Percentiles rank a stretch among this genome's conserved stretches.
phyloP scores from a whole-genome alignment of 176 grass and related monocot species.

The Saccharum officinarum region DNA sequence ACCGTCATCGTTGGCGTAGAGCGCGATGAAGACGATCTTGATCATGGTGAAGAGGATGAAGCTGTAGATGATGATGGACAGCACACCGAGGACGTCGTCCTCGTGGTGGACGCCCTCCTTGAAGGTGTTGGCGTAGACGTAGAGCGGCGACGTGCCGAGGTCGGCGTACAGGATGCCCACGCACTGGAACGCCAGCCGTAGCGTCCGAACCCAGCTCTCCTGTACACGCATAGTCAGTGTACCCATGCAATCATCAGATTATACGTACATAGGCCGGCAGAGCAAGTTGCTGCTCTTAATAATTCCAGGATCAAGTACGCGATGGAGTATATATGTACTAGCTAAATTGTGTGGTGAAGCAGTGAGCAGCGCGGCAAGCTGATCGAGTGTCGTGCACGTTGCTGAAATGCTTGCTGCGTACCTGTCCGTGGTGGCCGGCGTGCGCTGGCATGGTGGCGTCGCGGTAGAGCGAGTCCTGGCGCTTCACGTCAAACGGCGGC shows the following conservation, averaged over 20 bases:
- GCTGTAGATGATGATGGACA: conserved; percentile 70
- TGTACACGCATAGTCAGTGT: not conserved
- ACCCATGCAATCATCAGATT: not conserved
- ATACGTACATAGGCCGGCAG: too few species aligned
- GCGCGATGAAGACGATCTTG: conserved; percentile 69
- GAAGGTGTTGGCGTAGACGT: conserved; percentile 70
- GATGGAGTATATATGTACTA: too few species aligned
- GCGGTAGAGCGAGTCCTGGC: conserved; percentile 55
- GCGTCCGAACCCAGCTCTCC: conserved; percentile 50
- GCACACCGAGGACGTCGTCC: conserved; percentile 61
- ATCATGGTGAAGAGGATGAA: conserved; percentile 56
- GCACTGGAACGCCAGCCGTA: conserved; percentile 65
- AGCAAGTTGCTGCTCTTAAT: too few species aligned
- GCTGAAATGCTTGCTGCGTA: not conserved
- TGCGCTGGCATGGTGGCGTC: conserved; percentile 47
- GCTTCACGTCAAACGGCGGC: conserved; percentile 22
- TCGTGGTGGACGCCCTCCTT: conserved; percentile 23
- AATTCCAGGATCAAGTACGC: too few species aligned
- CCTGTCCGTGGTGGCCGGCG: conserved; percentile 36
- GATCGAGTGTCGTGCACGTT: too few species aligned
- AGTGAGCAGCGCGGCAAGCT: too few species aligned
- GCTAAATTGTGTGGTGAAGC: too few species aligned
- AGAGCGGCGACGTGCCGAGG: conserved; percentile 65
- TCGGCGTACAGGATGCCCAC: conserved; percentile 64
- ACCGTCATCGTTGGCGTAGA: conserved; percentile 68